Evolutionary conservation across 768 basidiomycete genomes (phyloP).

Genomic region (Rhodotorula toruloides): DNA sequence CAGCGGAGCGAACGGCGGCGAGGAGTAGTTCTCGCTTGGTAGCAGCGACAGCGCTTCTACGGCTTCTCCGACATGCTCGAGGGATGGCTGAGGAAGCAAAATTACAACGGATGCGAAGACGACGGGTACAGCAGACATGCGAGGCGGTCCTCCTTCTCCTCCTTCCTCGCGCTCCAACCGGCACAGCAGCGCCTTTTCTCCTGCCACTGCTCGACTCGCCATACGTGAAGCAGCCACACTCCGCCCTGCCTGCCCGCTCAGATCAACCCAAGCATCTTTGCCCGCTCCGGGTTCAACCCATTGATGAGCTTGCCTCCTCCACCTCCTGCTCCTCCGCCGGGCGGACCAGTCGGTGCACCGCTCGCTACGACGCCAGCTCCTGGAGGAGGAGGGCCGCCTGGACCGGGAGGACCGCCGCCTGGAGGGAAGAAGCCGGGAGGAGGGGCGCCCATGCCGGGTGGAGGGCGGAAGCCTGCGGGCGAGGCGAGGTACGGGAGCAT

Average conservation of each 20-base stretch:
- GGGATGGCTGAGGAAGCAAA: no score
- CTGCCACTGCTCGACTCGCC: no score
- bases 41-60: no score
- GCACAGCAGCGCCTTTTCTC: not conserved
- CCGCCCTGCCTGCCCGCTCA: not conserved
- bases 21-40: not conserved
- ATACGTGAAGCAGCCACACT: no score
- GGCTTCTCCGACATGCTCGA: no score
- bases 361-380: not conserved
- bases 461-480: slow-evolving; percentile 22
- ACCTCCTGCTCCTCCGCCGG: not conserved
- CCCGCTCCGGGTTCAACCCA: slow-evolving; percentile 33
- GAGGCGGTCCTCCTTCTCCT: no score
- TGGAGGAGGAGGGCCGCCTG: not conserved
- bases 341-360: no score
- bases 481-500: not conserved
- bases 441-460: slow-evolving; percentile 20
- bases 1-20: no score
- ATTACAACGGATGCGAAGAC: no score
- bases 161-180: no score
- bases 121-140: no score
- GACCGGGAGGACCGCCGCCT: not conserved
- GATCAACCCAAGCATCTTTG: slow-evolving; percentile 35
- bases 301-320: slow-evolving; percentile 23
- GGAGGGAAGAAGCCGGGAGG: slow-evolving; percentile 18